phyloP scores from a whole-genome alignment of 192 early-diverging fungal species.

The Coemansia sp. region DNA sequence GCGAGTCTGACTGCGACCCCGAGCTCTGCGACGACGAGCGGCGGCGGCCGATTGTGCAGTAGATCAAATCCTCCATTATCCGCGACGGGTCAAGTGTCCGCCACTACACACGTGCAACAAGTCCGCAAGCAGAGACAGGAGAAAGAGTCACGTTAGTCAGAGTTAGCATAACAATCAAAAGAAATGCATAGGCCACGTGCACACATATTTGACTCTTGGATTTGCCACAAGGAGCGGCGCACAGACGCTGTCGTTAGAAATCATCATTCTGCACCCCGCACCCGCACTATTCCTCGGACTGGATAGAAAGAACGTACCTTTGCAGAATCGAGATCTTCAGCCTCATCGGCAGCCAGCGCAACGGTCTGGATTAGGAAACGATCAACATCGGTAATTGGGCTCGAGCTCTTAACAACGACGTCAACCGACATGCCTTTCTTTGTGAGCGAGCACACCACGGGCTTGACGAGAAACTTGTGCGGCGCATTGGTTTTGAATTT shows the following conservation, averaged over 20 bases:
- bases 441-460: slow-evolving; percentile 55
- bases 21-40: slow-evolving; percentile 40
- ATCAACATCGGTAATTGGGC: slow-evolving; percentile 50
- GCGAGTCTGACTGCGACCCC: slow-evolving; percentile 16
- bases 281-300: not conserved
- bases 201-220: not conserved
- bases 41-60: slow-evolving; percentile 37
- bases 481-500: slow-evolving; percentile 66
- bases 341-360: slow-evolving; percentile 49
- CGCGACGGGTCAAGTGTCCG: slow-evolving; percentile 49
- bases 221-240: too few species aligned
- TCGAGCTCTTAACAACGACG: slow-evolving; percentile 55
- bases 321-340: slow-evolving; percentile 47
- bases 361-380: slow-evolving; percentile 62
- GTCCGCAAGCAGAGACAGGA: too few species aligned
- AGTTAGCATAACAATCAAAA: not conserved
- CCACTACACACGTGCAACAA: slow-evolving; percentile 30
- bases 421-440: slow-evolving; percentile 48
- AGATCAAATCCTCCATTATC: slow-evolving; percentile 53
- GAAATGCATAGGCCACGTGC: not conserved
- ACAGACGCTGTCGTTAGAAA: too few species aligned
- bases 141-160: too few species aligned
- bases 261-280: not conserved
- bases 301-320: slow-evolving; percentile 44
- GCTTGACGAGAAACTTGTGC: slow-evolving; percentile 59